Conservation (phyloP, 345 rosid species). For the Euphorbia peplus region DNA sequence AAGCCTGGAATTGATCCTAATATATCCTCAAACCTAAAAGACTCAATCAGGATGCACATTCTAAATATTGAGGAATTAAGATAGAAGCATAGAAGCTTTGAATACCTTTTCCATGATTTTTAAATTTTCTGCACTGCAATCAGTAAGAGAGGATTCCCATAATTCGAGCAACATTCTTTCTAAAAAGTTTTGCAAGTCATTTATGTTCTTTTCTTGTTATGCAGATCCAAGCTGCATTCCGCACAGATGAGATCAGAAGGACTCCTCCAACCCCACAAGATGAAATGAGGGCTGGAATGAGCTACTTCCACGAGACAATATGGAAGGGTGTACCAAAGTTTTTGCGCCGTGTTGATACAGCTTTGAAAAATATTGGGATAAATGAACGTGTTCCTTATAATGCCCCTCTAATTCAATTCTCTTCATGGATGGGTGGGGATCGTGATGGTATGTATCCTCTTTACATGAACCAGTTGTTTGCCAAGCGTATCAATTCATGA, state of each 20-base stretch:
- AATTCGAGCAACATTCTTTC: neutral
- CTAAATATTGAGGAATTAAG: neutral
- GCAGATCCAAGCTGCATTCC: slow-evolving; percentile 99
- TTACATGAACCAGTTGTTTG: neutral
- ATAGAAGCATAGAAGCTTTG: neutral
- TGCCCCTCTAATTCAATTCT: slow-evolving; percentile 96
- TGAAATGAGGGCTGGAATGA: slow-evolving; percentile 99
- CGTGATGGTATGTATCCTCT: slow-evolving; percentile 74
- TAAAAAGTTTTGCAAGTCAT: neutral
- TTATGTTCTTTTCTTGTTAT: neutral
- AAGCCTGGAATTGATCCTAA: neutral
- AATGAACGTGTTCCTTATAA: slow-evolving; percentile 92
- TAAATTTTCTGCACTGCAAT: neutral
- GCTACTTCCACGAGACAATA: slow-evolving; percentile 97
- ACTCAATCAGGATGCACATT: neutral
- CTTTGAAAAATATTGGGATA: slow-evolving; percentile 92
- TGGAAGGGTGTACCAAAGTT: slow-evolving; percentile 99
- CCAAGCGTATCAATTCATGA: neutral
- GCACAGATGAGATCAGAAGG: slow-evolving; percentile 99
- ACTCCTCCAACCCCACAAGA: slow-evolving; percentile 99
- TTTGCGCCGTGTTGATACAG: slow-evolving; percentile 97
- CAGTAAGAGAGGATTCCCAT: neutral
- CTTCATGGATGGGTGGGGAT: slow-evolving; percentile 99
- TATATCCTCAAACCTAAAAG: neutral
- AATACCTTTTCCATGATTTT: neutral